Percentiles rank a stretch among this genome's conserved stretches.
phyloP scores from a whole-genome alignment of 2,329 filamentous ascomycete species.

The Sporothrix inflata region DNA sequence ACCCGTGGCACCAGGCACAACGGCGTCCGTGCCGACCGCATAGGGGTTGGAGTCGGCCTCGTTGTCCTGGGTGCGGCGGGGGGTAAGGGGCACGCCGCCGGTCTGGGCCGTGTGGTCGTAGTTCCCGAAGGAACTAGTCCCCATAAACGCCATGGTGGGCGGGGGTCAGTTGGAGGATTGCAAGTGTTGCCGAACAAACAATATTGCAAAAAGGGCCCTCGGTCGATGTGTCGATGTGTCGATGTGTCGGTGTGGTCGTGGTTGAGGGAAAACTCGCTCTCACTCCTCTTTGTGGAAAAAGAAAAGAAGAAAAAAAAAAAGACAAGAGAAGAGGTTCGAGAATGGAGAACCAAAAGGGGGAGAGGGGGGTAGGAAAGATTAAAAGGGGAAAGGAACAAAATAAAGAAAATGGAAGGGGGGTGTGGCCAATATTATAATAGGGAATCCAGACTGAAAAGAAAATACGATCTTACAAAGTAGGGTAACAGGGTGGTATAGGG shows the following conservation, averaged over 20 bases:
- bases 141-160: conserved; percentile 48
- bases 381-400: not conserved
- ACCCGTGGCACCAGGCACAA: conserved; percentile 16
- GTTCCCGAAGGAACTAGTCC: conserved; percentile 49
- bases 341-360: not conserved
- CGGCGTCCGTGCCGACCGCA: not conserved
- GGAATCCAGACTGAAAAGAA: not conserved
- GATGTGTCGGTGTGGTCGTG: not conserved
- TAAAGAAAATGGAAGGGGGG: not conserved
- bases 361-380: not conserved
- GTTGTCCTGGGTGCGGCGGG: conserved; percentile 38
- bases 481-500: not conserved
- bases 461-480: not conserved
- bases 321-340: not conserved
- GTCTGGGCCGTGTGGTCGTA: conserved; percentile 54
- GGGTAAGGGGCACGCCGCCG: conserved; percentile 45
- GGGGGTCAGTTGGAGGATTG: not conserved
- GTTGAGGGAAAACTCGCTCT: not conserved
- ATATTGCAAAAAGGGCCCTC: too few species aligned
- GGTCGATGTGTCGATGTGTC: too few species aligned
- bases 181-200: not conserved
- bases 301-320: not conserved
- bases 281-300: not conserved
- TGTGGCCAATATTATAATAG: not conserved
- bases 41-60: conserved; percentile 27